Evolutionary conservation across 345 rosid genomes (phyloP).

Genomic region (Eucalyptus rudis): DNA sequence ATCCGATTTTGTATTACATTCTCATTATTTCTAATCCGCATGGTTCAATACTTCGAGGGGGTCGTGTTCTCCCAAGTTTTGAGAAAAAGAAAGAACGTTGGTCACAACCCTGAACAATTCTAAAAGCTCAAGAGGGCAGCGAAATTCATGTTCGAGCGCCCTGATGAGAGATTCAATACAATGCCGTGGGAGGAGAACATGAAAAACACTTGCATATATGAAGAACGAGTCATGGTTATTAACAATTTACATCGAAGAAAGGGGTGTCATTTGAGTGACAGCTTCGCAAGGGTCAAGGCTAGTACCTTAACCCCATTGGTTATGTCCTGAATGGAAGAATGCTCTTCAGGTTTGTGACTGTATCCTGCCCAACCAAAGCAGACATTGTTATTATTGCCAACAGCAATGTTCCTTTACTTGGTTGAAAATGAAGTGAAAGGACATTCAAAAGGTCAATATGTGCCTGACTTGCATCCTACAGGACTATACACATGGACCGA

Average conservation of each 20-base stretch:
- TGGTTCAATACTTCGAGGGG: not conserved
- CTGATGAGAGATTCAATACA: not conserved
- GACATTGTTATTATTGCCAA: not conserved
- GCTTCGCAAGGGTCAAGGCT: slow-evolving; percentile 65
- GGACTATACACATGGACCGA: not conserved
- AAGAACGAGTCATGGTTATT: not conserved
- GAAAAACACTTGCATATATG: not conserved
- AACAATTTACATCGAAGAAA: not conserved
- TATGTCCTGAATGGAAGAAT: slow-evolving; percentile 49
- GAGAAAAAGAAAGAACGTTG: not conserved
- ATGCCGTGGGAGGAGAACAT: not conserved
- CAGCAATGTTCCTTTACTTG: not conserved
- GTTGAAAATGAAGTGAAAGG: not conserved
- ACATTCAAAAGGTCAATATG: not conserved
- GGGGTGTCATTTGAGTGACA: slow-evolving; percentile 19
- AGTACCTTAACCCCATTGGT: slow-evolving; percentile 77
- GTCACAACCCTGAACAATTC: not conserved
- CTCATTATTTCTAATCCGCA: not conserved
- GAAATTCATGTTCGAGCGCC: not conserved
- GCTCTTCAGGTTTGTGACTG: slow-evolving; percentile 94
- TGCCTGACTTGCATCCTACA: not conserved
- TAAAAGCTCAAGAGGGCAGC: not conserved
- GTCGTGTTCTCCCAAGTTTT: not conserved
- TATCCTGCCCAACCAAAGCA: slow-evolving; percentile 48
- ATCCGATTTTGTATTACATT: not conserved